Base-by-base conservation (phyloP, 257 asterid genomes). In the Paraleonurus japonicus region DNA sequence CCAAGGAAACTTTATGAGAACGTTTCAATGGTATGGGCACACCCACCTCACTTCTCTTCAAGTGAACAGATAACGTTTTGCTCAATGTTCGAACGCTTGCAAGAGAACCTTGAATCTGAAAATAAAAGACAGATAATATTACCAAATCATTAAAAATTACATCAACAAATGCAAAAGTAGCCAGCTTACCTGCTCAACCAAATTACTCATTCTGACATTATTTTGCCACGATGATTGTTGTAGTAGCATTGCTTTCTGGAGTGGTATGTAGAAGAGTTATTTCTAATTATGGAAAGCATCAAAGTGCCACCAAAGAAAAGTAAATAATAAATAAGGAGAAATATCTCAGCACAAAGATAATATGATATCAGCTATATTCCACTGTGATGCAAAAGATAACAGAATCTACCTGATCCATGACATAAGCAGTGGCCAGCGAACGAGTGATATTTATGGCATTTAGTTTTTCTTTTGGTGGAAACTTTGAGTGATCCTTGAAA, bases 211-310 rank as follows among this genome's bases (percentile, higher is more conserved):
- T 83, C 97, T 84, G 73, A 89, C 79, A 75, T 88, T 94, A 78
- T 87, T 91, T 84, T 91, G 98, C 97, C 98, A 94, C 28, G 95
- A 84, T 23, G 97, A 89, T 76, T 94, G 97, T 79, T 91, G 97
- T 71, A 91, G 85, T 69, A 94, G 58, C 84, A 84, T 85, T 61
- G 97, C 90, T 89, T 88, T 94, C 99, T 94, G 96, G 71, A 81
- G 75, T 79, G 69, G 65, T 11, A 69, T 47, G 71, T 19, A 70
- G 1, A 67, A 53, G n/a, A 67, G 62, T 48, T 61, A 15, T 20
- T 47, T 74, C 54, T 60, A 22, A 43, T 20, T 48, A 66, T 35
- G 55, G 47, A 39, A 66, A 63, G 48, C 50, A 22, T 27, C 65
- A 62, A 50, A 12, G 19, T 28, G 12, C 43, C 22, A 67, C 24